These are phyloP conservation scores for Diutina scorzettiae DNA, from an alignment of 1,139 yeast genomes.

Conservation along the genomic window DNA sequence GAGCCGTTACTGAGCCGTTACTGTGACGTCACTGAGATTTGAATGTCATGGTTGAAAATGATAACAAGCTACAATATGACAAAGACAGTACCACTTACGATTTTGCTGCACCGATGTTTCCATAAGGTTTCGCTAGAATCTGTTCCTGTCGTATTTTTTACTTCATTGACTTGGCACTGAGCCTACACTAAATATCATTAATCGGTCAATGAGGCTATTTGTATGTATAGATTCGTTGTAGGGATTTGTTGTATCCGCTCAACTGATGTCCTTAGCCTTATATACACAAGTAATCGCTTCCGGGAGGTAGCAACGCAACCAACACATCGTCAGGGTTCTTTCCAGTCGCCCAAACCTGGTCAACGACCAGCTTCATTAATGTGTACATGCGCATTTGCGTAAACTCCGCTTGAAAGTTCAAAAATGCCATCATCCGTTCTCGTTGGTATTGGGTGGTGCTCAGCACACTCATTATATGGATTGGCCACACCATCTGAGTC, in stretches of 20 bases:
- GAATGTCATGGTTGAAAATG: no score
- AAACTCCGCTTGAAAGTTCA: constrained; percentile 29
- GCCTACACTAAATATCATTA: no score
- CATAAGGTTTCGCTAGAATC: no score
- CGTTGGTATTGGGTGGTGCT: constrained; percentile 22
- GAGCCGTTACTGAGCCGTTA: no score
- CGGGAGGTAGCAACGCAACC: neutral
- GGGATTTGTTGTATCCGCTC: neutral
- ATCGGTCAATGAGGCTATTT: no score
- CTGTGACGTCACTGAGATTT: no score
- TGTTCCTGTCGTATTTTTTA: no score
- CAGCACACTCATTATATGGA: constrained; percentile 35
- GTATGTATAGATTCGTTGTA: neutral
- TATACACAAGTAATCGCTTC: constrained; percentile 2
- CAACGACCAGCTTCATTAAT: constrained; percentile 26
- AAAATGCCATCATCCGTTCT: constrained; percentile 15
- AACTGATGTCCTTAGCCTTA: neutral
- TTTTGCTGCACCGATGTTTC: no score
- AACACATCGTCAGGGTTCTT: neutral
- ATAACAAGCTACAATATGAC: no score
- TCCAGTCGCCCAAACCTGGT: constrained; percentile 26
- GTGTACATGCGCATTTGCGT: constrained; percentile 41
- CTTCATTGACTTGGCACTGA: no score
- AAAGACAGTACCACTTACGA: no score
- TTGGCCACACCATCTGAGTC: constrained; percentile 52